phyloP scores from a whole-genome alignment of 176 grass and related monocot genomes.

The Stipa capillata region DNA sequence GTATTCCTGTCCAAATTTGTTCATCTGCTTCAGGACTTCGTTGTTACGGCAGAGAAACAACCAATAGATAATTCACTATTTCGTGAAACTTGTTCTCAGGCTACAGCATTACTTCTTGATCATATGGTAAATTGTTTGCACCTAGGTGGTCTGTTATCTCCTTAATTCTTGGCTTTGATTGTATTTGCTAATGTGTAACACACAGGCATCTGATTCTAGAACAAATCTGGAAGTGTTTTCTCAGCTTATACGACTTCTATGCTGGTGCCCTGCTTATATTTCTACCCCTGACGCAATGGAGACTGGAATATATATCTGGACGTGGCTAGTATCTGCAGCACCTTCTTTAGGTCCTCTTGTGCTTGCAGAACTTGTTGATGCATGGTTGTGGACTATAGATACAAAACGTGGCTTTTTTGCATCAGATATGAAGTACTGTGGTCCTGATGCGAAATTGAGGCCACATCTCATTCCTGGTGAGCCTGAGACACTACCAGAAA shows the following conservation, averaged over 20 bases:
- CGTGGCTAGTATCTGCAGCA: constrained; percentile 94
- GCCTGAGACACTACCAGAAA: constrained; percentile 76
- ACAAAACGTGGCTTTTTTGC: constrained; percentile 95
- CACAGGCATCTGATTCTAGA: constrained; percentile 68
- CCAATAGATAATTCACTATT: constrained; percentile 81
- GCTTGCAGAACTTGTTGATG: constrained; percentile 94
- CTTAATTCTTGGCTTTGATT: constrained; percentile 17
- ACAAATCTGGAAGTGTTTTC: constrained; percentile 86
- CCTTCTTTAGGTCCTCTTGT: constrained; percentile 89
- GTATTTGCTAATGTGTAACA: constrained; percentile 12
- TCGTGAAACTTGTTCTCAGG: constrained; percentile 97
- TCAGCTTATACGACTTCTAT: constrained; percentile 91
- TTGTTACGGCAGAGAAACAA: constrained; percentile 81
- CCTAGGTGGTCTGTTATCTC: background rate
- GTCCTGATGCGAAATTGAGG: constrained; percentile 93
- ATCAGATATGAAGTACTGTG: constrained; percentile 90
- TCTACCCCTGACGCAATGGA: constrained; percentile 97
- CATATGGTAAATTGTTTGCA: constrained; percentile 67
- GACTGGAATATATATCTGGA: constrained; percentile 99
- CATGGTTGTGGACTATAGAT: constrained; percentile 99
- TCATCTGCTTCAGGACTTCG: constrained; percentile 83
- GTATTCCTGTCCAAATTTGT: constrained; percentile 92
- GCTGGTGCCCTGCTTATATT: constrained; percentile 99
- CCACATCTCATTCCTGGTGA: constrained; percentile 95
- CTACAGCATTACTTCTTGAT: constrained; percentile 90